phyloP scores from a whole-genome alignment of 2,329 filamentous ascomycete species.

The Herpomyces periplanetae region DNA sequence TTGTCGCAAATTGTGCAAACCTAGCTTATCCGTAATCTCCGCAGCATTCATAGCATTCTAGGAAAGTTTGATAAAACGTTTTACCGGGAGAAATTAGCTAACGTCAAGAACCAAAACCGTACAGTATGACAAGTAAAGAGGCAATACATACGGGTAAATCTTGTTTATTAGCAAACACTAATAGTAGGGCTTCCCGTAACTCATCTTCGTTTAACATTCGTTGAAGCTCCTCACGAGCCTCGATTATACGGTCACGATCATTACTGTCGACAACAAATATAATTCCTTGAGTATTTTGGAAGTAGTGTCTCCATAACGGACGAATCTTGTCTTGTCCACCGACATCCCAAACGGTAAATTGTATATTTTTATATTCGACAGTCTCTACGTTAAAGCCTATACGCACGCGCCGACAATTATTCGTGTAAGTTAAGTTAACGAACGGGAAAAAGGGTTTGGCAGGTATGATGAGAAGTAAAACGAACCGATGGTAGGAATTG shows the following conservation, averaged over 20 bases:
- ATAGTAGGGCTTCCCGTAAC: conserved; percentile 73
- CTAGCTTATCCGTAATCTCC: conserved; percentile 98
- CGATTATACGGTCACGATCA: conserved; percentile 86
- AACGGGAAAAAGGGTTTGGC: background rate
- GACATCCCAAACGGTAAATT: conserved; percentile 99
- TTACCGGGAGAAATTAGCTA: conserved; percentile 1
- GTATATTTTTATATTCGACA: conserved; percentile 98
- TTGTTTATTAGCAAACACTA: conserved; percentile 98
- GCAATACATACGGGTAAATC: conserved; percentile 35
- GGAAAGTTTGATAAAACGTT: conserved; percentile 4
- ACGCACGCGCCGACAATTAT: background rate
- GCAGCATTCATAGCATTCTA: conserved; percentile 98
- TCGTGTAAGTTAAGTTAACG: background rate
- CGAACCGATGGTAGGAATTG: conserved; percentile 61
- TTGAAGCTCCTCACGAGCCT: conserved; percentile 81
- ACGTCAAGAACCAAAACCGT: conserved; percentile 1
- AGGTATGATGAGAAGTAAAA: conserved; percentile 1
- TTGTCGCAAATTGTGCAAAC: conserved; percentile 91
- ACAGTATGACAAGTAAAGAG: conserved; percentile 2
- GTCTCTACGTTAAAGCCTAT: conserved; percentile 92
- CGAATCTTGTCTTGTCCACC: conserved; percentile 99
- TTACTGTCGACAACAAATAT: conserved; percentile 99
- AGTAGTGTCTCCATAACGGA: conserved; percentile 97
- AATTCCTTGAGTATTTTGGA: conserved; percentile 85
- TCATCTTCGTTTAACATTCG: conserved; percentile 97